Evolutionary conservation across 2,329 filamentous ascomycete species (phyloP).

Genomic region (Cercospora brassicicola): DNA sequence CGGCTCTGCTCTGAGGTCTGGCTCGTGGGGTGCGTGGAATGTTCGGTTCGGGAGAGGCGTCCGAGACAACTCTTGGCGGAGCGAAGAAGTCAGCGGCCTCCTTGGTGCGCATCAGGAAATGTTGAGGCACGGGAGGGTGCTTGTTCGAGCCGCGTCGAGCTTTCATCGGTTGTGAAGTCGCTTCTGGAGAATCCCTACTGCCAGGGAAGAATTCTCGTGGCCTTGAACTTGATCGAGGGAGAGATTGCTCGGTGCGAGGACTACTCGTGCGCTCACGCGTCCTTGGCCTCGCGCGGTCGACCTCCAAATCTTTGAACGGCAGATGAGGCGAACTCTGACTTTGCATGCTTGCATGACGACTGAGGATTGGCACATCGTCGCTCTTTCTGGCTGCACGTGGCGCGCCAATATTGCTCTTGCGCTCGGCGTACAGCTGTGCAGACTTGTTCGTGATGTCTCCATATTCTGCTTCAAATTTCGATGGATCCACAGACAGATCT

Average conservation of each 20-base stretch:
- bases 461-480: slow-evolving; percentile 37
- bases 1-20: slow-evolving; percentile 9
- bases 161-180: slow-evolving; percentile 28
- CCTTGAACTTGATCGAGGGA: slow-evolving; percentile 28
- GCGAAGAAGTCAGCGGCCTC: slow-evolving; percentile 29
- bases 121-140: slow-evolving; percentile 26
- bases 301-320: not conserved
- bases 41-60: slow-evolving; percentile 8
- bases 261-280: slow-evolving; percentile 25
- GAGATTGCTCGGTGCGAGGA: slow-evolving; percentile 31
- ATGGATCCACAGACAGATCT: slow-evolving; percentile 38
- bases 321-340: not conserved
- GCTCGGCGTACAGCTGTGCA: slow-evolving; percentile 31
- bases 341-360: not conserved
- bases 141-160: slow-evolving; percentile 19
- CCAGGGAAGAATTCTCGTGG: slow-evolving; percentile 22
- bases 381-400: slow-evolving; percentile 19
- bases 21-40: slow-evolving; percentile 14
- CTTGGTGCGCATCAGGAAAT: slow-evolving; percentile 28
- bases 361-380: not conserved
- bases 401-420: slow-evolving; percentile 20
- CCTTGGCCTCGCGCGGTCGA: slow-evolving; percentile 2
- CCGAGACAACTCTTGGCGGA: slow-evolving; percentile 9
- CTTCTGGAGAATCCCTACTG: slow-evolving; percentile 24
- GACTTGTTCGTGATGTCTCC: slow-evolving; percentile 32